Base-by-base conservation (phyloP, 2,329 filamentous ascomycete species). In the Sporothrix pseudoabietina region DNA sequence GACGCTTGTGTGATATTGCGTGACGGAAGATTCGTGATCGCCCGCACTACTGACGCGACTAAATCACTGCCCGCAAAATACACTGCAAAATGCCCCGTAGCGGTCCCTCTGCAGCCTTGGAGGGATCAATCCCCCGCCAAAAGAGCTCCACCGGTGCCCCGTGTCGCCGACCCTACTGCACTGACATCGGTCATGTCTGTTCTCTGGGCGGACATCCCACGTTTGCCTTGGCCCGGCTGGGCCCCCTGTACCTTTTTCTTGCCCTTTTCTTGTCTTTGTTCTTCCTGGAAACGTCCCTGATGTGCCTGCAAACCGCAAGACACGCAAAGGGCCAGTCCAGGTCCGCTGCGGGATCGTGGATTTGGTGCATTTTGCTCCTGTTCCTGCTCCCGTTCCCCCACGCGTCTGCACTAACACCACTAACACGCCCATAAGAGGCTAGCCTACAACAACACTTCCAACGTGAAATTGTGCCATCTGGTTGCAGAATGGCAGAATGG, bases 11-110 rank as follows among this genome's bases (percentile, higher is more conserved):
- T 68, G 47, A 44, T 69, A 71, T 74, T 59, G 69, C 72, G 72
- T 74, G 72, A 71, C 59, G 61, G 12, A 5, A 0, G 19, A 69
- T 61, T 74, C 72, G 72, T 71, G 52, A 74, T 74, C 72, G 61
- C 41, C 49, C 54, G 30, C 41, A 26, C 69, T n/a, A n/a, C n/a
- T 74, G 69, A 71, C 69, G 69, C 69, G 54, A 74, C 69, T 47
- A 61, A 49, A 30, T 41, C 22, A 55, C 49, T 52, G 49, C 68
- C 63, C 63, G 41, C 44, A 68, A n/a, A 32, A 14, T 32, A 22
- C 44, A 22, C 44, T 49, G 10, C 61, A 52, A 30, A 16, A 5
- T 49, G 26, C 63, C 16, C 19, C 39, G 61, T 65, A 22, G 16
- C 26, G 14, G 55, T 10, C 22, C 14, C 52, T 55, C 52, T 8